A percentile compares a stretch with the other conserved stretches of the same genome.
Conservation (phyloP, 169 alveolate genomes). For the Cryptosporidium ubiquitum region DNA sequence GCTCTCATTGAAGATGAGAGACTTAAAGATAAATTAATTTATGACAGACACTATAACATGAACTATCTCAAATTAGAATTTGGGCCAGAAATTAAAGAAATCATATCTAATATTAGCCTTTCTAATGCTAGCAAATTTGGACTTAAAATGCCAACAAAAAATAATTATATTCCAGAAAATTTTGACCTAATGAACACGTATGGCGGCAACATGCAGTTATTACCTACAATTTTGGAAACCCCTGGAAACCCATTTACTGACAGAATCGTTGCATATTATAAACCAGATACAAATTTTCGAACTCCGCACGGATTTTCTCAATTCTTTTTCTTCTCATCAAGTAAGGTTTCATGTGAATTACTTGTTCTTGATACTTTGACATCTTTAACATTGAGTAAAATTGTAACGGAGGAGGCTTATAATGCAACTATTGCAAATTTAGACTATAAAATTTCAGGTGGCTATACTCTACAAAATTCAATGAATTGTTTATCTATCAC, state of each 20-base stretch:
- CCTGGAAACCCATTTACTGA: constrained; percentile 5
- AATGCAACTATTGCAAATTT: constrained; percentile 52
- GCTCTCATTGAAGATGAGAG: constrained; percentile 20
- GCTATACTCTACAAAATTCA: constrained; percentile 13
- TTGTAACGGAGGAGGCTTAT: constrained; percentile 52
- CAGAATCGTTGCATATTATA: constrained; percentile 28
- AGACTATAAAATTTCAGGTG: constrained; percentile 52
- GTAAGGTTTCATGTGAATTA: constrained; percentile 11
- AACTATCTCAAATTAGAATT: constrained; percentile 33
- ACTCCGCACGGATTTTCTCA: constrained; percentile 59
- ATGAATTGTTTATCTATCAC: constrained; percentile 51
- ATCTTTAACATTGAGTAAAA: constrained; percentile 27
- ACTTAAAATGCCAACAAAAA: constrained; percentile 32
- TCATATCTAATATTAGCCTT: not conserved
- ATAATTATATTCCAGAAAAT: constrained; percentile 45
- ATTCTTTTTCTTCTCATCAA: constrained; percentile 43
- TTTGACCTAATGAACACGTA: constrained; percentile 18
- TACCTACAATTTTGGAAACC: constrained; percentile 16
- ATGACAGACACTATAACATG: constrained; percentile 25
- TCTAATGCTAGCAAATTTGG: constrained; percentile 23
- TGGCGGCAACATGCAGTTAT: not conserved
- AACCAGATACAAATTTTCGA: constrained; percentile 35
- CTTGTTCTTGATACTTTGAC: constrained; percentile 17
- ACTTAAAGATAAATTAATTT: constrained; percentile 23
- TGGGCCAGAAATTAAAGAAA: constrained; percentile 30